phyloP scores from a whole-genome alignment of 441 rosid genomes.

The Sinapis alba region DNA sequence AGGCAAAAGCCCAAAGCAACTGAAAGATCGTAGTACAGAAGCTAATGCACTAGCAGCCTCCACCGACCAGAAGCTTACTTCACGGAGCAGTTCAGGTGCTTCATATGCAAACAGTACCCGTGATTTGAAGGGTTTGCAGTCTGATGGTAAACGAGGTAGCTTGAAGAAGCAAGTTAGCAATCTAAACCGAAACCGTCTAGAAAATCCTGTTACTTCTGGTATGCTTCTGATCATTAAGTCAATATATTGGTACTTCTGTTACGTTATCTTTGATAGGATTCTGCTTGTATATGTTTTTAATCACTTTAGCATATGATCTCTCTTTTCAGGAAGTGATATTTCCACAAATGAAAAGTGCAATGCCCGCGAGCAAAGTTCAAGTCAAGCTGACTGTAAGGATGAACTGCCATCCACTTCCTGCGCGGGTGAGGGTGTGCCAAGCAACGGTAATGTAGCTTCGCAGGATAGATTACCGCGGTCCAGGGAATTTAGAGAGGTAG shows the following conservation, averaged over 20 bases:
- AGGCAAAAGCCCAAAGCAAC: conserved; percentile 58
- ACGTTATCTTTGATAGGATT: conserved; percentile 1
- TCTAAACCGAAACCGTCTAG: conserved; percentile 57
- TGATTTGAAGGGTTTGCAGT: conserved; percentile 56
- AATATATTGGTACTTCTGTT: conserved; percentile 11
- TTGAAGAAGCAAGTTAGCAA: conserved; percentile 56
- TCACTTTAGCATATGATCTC: conserved; percentile 6
- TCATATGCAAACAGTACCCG: conserved; percentile 52
- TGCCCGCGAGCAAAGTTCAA: conserved; percentile 53
- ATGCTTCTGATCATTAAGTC: conserved; percentile 34
- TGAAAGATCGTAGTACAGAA: conserved; percentile 53
- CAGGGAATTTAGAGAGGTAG: conserved; percentile 52
- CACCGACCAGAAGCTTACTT: conserved; percentile 57
- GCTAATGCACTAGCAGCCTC: conserved; percentile 42
- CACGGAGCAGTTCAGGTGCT: conserved; percentile 51
- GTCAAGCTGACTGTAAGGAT: conserved; percentile 59
- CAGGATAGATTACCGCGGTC: conserved; percentile 60
- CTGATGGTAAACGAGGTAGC: conserved; percentile 64
- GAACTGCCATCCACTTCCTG: conserved; percentile 63
- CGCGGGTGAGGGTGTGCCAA: conserved; percentile 53
- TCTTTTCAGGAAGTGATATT: conserved; percentile 54
- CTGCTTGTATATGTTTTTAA: conserved; percentile 21
- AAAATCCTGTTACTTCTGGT: conserved; percentile 58
- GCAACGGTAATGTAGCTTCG: conserved; percentile 48
- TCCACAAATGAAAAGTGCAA: conserved; percentile 43